Conservation (phyloP, 257 asterid species). For the Jasminum sambac region DNA sequence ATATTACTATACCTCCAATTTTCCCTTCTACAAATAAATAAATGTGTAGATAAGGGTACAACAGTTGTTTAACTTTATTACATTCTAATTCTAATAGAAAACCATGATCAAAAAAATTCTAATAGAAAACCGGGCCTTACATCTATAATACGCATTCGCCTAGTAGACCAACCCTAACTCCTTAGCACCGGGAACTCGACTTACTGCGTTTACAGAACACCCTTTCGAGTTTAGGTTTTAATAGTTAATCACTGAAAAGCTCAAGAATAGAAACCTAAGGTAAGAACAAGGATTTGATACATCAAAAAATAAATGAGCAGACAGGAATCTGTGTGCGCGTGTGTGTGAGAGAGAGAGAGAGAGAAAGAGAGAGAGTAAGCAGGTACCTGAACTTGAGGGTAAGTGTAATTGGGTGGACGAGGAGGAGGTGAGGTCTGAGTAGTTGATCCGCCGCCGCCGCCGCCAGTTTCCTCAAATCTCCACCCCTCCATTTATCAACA, state of each 20-base stretch:
- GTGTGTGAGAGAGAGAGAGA: background rate
- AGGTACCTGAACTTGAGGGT: slow-evolving; percentile 34
- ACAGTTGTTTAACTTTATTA: background rate
- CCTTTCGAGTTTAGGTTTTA: background rate
- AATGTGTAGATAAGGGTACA: background rate
- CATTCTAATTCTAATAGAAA: background rate
- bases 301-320: background rate
- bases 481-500: slow-evolving; percentile 42
- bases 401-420: slow-evolving; percentile 50
- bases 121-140: background rate
- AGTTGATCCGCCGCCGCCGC: slow-evolving; percentile 28
- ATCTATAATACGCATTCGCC: background rate
- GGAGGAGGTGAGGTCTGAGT: slow-evolving; percentile 24
- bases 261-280: background rate
- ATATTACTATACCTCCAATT: background rate
- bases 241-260: background rate
- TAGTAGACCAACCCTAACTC: background rate
- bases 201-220: background rate
- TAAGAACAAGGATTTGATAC: background rate
- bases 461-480: slow-evolving; percentile 42
- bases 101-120: too few species aligned
- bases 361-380: background rate
- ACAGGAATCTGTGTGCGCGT: background rate
- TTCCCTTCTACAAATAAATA: background rate
- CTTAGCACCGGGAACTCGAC: background rate